Evolutionary conservation across 2,329 filamentous ascomycete genomes (phyloP), one percentile per base, ranked within the genome.

Genomic region (Penicillium sp.): DNA sequence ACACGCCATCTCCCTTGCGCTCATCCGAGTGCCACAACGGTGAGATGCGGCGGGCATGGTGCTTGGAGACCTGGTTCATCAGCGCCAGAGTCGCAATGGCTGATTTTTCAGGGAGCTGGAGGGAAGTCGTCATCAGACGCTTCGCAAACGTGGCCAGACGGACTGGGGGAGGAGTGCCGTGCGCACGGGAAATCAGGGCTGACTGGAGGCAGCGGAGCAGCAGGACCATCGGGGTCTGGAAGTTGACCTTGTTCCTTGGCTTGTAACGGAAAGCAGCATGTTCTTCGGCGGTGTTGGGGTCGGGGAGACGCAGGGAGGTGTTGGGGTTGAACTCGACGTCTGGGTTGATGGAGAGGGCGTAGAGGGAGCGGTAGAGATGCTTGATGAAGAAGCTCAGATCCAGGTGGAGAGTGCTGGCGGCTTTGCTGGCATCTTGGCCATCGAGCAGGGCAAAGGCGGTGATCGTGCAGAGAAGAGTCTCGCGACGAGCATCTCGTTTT

Each of bases 21-120:
- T 98, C 95, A 75, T 98, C 94, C 0, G 93, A 96, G 72, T 96
- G 89, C 94, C 95, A 99, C 63, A 99, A 78, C n/a, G 89, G 87
- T 40, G 86, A 86, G 47, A 98, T 86, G 78, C 94, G 96, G 70
- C 88, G 89, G 53, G 89, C 89, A 75, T 99, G 93, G 2, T 89
- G 89, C 76, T 91, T 91, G 0, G 90, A 87, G 1, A 98, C 87
- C 69, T 93, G 90, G 56, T 86, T 86, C 47, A 98, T 78, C 30
- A 99, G 82, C 1, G 89, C 89, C 4, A 97, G 81, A 58, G 94
- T 85, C 0, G 94, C 94, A 67, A 92, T 86, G 44, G 88, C 86
- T 1, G 91, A 96, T 77, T 96, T 97, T 78, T 97, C 94, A 0
- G 95, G 95, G 26, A 97, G 80, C 68, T 98, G 95, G 53, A 99